A percentile compares a stretch with the other conserved stretches of the same genome.
Conservation (phyloP, 352 stramenopile species). For the Pythium rhizo-oryzae region DNA sequence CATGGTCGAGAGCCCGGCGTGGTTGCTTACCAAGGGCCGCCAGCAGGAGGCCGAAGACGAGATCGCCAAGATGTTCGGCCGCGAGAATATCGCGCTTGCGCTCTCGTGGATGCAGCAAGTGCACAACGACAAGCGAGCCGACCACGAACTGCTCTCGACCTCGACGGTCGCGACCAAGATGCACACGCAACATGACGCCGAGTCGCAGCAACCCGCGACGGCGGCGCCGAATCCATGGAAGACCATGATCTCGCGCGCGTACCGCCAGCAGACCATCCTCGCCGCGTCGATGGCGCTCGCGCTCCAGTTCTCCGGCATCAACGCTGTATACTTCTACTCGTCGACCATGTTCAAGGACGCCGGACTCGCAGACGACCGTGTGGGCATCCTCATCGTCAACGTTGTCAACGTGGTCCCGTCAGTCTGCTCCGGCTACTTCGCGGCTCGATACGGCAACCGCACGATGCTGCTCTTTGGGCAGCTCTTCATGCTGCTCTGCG, state of each 20-base stretch:
- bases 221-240: slow-evolving; percentile 10
- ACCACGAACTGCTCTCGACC: neutral
- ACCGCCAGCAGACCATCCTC: slow-evolving; percentile 45
- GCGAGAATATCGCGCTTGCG: slow-evolving; percentile 26
- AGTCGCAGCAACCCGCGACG: slow-evolving; percentile 16
- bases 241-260: slow-evolving; percentile 25
- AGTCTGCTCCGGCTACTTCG: slow-evolving; percentile 40
- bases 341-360: slow-evolving; percentile 60
- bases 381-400: slow-evolving; percentile 60
- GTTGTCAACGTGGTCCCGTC: slow-evolving; percentile 60
- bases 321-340: slow-evolving; percentile 77
- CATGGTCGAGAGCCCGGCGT: slow-evolving; percentile 35
- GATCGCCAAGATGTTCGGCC: slow-evolving; percentile 31
- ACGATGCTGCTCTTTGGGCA: slow-evolving; percentile 50
- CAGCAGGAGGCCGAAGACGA: slow-evolving; percentile 31
- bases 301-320: slow-evolving; percentile 68
- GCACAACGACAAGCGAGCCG: slow-evolving; percentile 11
- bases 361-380: slow-evolving; percentile 52
- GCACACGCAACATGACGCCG: neutral
- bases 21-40: slow-evolving; percentile 38
- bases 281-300: slow-evolving; percentile 44
- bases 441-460: slow-evolving; percentile 49
- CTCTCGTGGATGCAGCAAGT: slow-evolving; percentile 29
- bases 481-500: slow-evolving; percentile 49
- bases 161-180: slow-evolving; percentile 2